These are phyloP conservation scores for Epichloe sibirici DNA, from an alignment of 2,329 filamentous ascomycete species.

Conservation along the genomic window DNA sequence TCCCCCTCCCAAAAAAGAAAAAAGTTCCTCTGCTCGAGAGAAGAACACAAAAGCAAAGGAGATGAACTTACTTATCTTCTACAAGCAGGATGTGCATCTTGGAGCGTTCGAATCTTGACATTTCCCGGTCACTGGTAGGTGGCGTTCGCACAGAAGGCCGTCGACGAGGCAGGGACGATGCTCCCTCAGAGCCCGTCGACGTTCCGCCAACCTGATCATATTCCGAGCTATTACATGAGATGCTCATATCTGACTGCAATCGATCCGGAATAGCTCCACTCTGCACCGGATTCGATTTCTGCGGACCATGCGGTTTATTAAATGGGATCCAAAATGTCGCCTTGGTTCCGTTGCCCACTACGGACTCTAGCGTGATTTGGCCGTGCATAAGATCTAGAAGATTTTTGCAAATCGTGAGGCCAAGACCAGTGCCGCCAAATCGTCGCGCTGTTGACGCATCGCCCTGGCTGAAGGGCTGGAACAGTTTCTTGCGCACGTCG, in stretches of 20 bases:
- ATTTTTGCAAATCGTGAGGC: conserved; percentile 71
- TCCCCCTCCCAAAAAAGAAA: too few species aligned
- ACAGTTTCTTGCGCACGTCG: conserved; percentile 58
- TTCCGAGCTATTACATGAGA: conserved; percentile 58
- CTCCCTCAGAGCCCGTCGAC: conserved; percentile 19
- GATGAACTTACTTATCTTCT: conserved; percentile 57
- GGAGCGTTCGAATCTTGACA: conserved; percentile 45
- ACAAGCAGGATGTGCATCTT: conserved; percentile 63
- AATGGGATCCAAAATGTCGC: conserved; percentile 69
- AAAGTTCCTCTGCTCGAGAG: neutral
- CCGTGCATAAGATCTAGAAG: conserved; percentile 70
- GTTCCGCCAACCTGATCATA: conserved; percentile 36
- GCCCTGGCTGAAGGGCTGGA: conserved; percentile 72
- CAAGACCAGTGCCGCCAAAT: conserved; percentile 70
- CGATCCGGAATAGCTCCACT: conserved; percentile 55
- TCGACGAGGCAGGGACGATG: conserved; percentile 16
- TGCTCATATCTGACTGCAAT: conserved; percentile 48
- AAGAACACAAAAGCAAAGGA: neutral
- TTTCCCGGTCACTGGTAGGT: conserved; percentile 30
- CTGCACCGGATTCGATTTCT: conserved; percentile 41
- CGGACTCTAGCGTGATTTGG: conserved; percentile 57
- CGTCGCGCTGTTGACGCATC: conserved; percentile 66
- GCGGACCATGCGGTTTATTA: conserved; percentile 48
- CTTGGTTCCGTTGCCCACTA: conserved; percentile 55
- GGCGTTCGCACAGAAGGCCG: conserved; percentile 23